phyloP scores from a whole-genome alignment of 1,139 yeast genomes.

The Maudiozyma humilis region DNA sequence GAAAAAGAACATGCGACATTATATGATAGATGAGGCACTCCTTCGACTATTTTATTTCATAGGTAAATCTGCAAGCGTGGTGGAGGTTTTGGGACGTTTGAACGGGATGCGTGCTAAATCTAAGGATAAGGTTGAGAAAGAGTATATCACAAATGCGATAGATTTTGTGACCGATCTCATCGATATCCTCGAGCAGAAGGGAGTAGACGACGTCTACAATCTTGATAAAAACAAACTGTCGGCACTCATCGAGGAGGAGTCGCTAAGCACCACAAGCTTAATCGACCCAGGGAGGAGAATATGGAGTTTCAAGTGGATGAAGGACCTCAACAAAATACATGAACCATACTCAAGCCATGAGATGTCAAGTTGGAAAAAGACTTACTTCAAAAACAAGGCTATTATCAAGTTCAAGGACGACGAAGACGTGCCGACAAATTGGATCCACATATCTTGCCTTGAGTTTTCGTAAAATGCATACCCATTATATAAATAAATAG shows the following conservation, averaged over 20 bases:
- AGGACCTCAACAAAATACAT: conserved; percentile 11
- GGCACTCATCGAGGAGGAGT: conserved; percentile 20
- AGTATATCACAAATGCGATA: conserved; percentile 4
- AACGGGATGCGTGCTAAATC: conserved; percentile 17
- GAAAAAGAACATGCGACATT: not conserved
- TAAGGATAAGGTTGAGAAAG: not conserved
- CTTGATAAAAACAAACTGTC: conserved; percentile 12
- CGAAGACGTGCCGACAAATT: conserved; percentile 18
- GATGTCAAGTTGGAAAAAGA: conserved; percentile 29
- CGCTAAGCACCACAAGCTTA: conserved; percentile 8
- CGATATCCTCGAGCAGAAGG: conserved; percentile 22
- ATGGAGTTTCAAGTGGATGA: conserved; percentile 28
- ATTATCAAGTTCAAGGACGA: conserved; percentile 21
- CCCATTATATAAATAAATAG: not conserved
- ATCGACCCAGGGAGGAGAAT: conserved; percentile 17
- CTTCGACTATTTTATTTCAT: conserved; percentile 17
- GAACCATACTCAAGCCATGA: conserved; percentile 22
- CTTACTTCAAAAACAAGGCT: conserved; percentile 23
- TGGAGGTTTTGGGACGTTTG: too few species aligned
- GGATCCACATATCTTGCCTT: conserved; percentile 25
- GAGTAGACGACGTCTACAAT: conserved; percentile 19
- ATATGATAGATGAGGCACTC: conserved; percentile 18
- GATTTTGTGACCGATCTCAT: conserved; percentile 10
- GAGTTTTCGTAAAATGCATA: conserved; percentile 16
- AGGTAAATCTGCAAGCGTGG: too few species aligned